Percentiles rank a stretch among this genome's conserved stretches.
These are phyloP conservation scores for Martensiomyces pterosporus DNA, from an alignment of 192 early-diverging fungal species.

Conservation along the genomic window DNA sequence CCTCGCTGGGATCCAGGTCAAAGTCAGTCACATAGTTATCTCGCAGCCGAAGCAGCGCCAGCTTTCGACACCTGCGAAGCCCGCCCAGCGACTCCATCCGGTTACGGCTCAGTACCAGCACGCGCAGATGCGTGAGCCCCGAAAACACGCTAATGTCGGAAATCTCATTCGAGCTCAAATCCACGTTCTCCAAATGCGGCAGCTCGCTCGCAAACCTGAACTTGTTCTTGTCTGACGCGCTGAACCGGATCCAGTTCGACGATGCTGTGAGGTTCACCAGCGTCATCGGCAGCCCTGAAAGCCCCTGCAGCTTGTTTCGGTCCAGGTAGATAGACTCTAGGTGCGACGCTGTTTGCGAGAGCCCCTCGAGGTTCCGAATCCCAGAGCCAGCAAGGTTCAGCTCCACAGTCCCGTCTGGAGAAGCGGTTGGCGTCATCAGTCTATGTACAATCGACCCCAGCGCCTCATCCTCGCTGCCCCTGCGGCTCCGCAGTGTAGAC, in stretches of 20 bases:
- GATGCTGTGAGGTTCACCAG: conserved; percentile 36
- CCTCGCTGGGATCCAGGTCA: conserved; percentile 31
- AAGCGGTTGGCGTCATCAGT: conserved; percentile 33
- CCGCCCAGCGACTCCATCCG: conserved; percentile 31
- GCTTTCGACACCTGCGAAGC: conserved; percentile 33
- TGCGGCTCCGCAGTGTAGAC: conserved; percentile 5
- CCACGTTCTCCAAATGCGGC: conserved; percentile 46
- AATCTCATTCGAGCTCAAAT: conserved; percentile 44
- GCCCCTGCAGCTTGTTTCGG: conserved; percentile 38
- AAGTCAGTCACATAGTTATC: conserved; percentile 38
- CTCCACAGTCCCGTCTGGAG: conserved; percentile 38
- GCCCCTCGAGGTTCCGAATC: conserved; percentile 37
- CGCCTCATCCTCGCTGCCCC: conserved; percentile 39
- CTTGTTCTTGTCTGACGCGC: conserved; percentile 10
- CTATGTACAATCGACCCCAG: conserved; percentile 46
- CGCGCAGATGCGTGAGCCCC: conserved; percentile 37
- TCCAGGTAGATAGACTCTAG: conserved; percentile 39
- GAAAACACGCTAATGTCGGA: conserved; percentile 44
- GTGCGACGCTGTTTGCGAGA: conserved; percentile 34
- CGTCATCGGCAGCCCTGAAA: conserved; percentile 34
- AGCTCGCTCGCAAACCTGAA: conserved; percentile 46
- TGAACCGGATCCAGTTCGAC: conserved; percentile 48
- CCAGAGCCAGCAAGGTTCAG: conserved; percentile 40
- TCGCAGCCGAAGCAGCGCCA: conserved; percentile 29
- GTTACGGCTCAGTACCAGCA: conserved; percentile 38